Evolutionary conservation across 257 asterid species (phyloP).

Genomic region (Solanum pinnatisectum): DNA sequence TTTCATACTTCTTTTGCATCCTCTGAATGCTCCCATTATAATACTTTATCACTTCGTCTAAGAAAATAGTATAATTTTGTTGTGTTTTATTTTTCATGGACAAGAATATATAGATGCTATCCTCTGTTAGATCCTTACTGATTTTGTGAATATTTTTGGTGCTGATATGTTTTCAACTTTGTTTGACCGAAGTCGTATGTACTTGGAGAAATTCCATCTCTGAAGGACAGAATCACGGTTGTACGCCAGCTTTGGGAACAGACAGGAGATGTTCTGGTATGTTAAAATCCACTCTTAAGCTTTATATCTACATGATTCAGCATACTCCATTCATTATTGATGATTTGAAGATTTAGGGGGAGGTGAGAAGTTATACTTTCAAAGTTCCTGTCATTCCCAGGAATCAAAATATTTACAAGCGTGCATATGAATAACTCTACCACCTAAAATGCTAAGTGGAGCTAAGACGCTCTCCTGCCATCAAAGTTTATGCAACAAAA

Average conservation of each 20-base stretch:
- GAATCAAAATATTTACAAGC: neutral
- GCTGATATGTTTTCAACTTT: conserved; percentile 7
- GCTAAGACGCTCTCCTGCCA: neutral
- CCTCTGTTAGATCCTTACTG: neutral
- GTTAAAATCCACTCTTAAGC: neutral
- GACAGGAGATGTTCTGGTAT: conserved; percentile 81
- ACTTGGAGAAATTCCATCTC: conserved; percentile 92
- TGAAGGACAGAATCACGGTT: conserved; percentile 76
- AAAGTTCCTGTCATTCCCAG: neutral
- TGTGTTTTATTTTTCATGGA: neutral
- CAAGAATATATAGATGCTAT: neutral
- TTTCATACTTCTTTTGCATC: neutral
- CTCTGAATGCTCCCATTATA: neutral
- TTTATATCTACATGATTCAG: neutral
- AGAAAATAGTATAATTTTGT: neutral
- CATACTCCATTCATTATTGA: neutral
- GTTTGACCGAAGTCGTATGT: conserved; percentile 68
- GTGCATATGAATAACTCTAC: neutral
- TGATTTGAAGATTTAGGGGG: neutral
- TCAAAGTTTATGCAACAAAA: neutral
- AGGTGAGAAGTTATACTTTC: neutral
- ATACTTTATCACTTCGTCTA: neutral
- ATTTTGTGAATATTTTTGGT: neutral
- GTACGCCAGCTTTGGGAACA: conserved; percentile 96
- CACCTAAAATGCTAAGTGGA: neutral